A percentile compares a stretch with the other conserved stretches of the same genome.
Conservation (phyloP, 2,329 filamentous ascomycete genomes). For the Zymoseptoria pseudotritici region DNA sequence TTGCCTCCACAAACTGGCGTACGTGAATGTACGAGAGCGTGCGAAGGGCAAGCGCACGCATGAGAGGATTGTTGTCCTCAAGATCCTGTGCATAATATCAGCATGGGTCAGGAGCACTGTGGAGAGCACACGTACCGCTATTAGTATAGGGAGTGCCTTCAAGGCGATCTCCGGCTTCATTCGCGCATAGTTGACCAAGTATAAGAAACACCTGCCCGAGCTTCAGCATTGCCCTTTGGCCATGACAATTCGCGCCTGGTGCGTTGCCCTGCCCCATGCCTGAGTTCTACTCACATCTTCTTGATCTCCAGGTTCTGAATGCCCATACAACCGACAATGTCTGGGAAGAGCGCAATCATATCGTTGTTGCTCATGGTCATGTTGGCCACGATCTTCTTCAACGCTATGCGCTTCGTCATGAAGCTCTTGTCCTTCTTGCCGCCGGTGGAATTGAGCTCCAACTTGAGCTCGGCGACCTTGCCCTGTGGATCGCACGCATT, state of each 20-base stretch:
- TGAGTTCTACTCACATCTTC: conserved; percentile 71
- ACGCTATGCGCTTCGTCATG: conserved; percentile 87
- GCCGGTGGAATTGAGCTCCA: conserved; percentile 62
- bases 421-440: conserved; percentile 98
- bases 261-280: neutral
- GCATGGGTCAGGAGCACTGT: neutral
- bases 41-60: conserved; percentile 81
- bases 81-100: conserved; percentile 58
- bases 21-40: conserved; percentile 98
- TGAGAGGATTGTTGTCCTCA: conserved; percentile 84
- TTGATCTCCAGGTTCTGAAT: conserved; percentile 95
- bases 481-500: conserved; percentile 56
- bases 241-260: neutral
- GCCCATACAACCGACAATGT: conserved; percentile 92
- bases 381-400: conserved; percentile 99
- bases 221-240: conserved; percentile 25
- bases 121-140: conserved; percentile 52
- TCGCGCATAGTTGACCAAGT: conserved; percentile 91
- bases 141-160: conserved; percentile 80
- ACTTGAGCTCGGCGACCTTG: conserved; percentile 94
- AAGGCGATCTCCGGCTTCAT: conserved; percentile 90
- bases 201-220: conserved; percentile 78
- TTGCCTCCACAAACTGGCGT: conserved; percentile 87
- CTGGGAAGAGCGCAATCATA: conserved; percentile 94
- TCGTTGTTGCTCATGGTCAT: conserved; percentile 99